Percentiles rank a stretch among this genome's conserved stretches.
These are phyloP conservation scores for Aureoboletus auriporus DNA, from an alignment of 768 basidiomycete genomes.

Conservation along the genomic window DNA sequence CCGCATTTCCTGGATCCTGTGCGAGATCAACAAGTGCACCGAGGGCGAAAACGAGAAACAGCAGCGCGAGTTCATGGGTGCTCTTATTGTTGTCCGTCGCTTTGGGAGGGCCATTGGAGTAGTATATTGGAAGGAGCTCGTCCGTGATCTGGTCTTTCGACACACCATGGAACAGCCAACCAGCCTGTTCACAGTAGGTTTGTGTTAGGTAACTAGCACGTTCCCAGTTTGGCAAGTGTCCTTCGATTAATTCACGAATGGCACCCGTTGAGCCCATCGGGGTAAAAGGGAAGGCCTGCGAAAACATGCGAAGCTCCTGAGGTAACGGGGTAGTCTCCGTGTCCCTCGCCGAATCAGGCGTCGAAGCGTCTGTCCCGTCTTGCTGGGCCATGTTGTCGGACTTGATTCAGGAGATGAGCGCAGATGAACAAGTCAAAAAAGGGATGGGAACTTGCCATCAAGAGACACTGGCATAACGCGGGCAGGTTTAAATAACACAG, in stretches of 20 bases:
- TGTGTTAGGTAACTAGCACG: conserved; percentile 44
- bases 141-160: conserved; percentile 41
- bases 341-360: conserved; percentile 26
- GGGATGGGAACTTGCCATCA: conserved; percentile 26
- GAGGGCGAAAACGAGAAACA: conserved; percentile 50
- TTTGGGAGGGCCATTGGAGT: conserved; percentile 23
- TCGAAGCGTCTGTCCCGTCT: conserved; percentile 14
- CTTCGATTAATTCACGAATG: conserved; percentile 47
- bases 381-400: conserved; percentile 19
- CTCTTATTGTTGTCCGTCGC: conserved; percentile 37
- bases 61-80: conserved; percentile 45
- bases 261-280: conserved; percentile 47
- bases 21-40: conserved; percentile 43
- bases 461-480: conserved; percentile 25
- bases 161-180: conserved; percentile 51
- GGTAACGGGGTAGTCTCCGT: conserved; percentile 28
- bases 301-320: conserved; percentile 43
- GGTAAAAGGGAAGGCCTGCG: conserved; percentile 61
- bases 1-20: conserved; percentile 27
- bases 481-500: conserved; percentile 6
- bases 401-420: conserved; percentile 15
- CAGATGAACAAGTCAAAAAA: background rate
- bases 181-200: conserved; percentile 44
- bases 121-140: conserved; percentile 41
- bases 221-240: conserved; percentile 51